Conservation (phyloP, 2,329 filamentous ascomycete species). For the Diaporthe nobilis region DNA sequence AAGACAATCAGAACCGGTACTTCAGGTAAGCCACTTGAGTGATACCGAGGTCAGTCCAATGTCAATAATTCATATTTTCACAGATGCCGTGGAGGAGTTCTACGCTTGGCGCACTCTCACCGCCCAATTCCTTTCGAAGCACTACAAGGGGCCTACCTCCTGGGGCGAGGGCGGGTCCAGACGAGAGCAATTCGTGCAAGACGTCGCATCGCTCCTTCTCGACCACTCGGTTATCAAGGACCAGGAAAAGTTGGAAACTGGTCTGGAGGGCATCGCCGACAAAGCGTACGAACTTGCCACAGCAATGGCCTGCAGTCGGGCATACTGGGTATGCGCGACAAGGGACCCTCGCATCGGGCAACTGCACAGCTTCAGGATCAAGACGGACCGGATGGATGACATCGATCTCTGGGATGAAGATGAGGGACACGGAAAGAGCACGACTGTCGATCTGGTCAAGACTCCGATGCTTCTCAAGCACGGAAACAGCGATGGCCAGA, state of each 20-base stretch:
- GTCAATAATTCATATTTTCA: no score
- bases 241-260: fast-evolving
- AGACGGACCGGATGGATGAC: not conserved
- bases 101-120: not conserved
- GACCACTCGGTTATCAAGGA: not conserved
- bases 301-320: not conserved
- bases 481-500: not conserved
- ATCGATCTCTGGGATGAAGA: not conserved
- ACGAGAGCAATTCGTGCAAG: no score
- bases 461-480: not conserved
- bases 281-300: not conserved
- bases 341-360: not conserved
- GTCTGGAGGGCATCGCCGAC: not conserved
- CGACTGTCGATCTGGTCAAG: not conserved
- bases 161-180: no score
- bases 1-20: fast-evolving
- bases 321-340: not conserved
- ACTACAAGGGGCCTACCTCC: no score
- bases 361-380: not conserved
- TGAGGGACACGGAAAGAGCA: no score
- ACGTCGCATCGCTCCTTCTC: not conserved
- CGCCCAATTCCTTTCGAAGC: not conserved
- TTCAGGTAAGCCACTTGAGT: not conserved
- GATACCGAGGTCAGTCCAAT: not conserved
- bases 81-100: no score